Conservation (phyloP, 192 early-diverging fungal species). For the Coemansia erecta region DNA sequence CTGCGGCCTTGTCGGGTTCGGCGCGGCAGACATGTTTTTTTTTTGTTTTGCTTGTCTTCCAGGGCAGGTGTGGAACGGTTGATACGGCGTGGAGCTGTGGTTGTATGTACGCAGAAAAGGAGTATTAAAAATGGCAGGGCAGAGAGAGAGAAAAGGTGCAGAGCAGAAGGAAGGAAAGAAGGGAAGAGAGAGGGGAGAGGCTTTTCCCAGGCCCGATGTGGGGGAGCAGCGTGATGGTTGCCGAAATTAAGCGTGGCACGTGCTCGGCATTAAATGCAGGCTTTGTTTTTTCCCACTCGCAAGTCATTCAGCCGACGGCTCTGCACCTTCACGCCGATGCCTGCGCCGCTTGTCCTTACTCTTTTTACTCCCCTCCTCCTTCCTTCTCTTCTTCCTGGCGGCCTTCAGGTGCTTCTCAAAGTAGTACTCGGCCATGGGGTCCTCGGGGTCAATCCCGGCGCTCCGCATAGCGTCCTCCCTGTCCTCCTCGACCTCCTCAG, state of each 20-base stretch:
- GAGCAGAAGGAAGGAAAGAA: neutral
- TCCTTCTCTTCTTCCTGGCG: conserved; percentile 35
- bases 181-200: neutral
- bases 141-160: neutral
- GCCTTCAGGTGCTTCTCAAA: conserved; percentile 63
- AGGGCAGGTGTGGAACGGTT: neutral
- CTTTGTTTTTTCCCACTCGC: neutral
- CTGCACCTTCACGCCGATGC: neutral
- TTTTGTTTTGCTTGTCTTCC: neutral
- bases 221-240: no score
- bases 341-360: conserved; percentile 15
- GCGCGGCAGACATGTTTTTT: conserved; percentile 9
- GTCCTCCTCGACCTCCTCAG: conserved; percentile 22
- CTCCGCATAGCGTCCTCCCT: conserved; percentile 45
- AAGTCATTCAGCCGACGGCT: neutral
- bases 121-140: neutral
- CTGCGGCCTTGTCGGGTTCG: neutral
- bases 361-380: conserved; percentile 37
- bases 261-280: neutral
- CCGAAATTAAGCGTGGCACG: neutral
- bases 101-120: no score
- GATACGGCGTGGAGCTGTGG: no score
- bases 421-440: conserved; percentile 72
- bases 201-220: no score
- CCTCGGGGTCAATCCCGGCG: conserved; percentile 64